Percentiles rank a stretch among this genome's conserved stretches.
These are phyloP conservation scores for Leishmania major DNA, from an alignment of 208 protist genomes.

Conservation along the genomic window DNA sequence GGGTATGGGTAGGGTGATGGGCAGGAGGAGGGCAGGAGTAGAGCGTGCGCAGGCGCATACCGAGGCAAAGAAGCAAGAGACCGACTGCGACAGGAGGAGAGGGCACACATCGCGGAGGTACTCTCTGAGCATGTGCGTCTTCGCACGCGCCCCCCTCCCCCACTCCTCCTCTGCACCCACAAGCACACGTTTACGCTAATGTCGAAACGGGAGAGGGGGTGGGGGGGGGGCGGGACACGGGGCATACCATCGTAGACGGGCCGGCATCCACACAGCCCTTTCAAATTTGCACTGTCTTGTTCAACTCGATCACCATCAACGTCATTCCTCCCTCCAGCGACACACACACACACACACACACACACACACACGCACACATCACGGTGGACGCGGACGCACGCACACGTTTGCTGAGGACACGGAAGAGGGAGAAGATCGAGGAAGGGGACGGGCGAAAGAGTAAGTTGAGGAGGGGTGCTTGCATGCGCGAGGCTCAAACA, in stretches of 20 bases:
- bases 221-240: background rate
- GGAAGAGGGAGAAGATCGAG: no score
- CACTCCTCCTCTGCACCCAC: background rate
- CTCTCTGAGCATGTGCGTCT: background rate
- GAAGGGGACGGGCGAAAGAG: no score
- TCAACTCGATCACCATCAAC: background rate
- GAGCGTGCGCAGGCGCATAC: background rate
- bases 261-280: background rate
- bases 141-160: background rate
- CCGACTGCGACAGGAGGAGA: background rate
- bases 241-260: background rate
- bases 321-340: background rate
- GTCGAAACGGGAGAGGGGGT: background rate
- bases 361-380: background rate
- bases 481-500: no score
- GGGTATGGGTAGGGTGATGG: background rate
- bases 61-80: background rate
- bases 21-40: background rate
- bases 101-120: background rate
- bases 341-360: background rate
- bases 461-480: no score
- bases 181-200: background rate
- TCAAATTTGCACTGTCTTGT: background rate
- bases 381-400: no score
- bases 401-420: no score